Evolutionary conservation across 2,329 filamentous ascomycete species (phyloP), one percentile per base, ranked within the genome.

Genomic region (Mycosphaerella arachidis): DNA sequence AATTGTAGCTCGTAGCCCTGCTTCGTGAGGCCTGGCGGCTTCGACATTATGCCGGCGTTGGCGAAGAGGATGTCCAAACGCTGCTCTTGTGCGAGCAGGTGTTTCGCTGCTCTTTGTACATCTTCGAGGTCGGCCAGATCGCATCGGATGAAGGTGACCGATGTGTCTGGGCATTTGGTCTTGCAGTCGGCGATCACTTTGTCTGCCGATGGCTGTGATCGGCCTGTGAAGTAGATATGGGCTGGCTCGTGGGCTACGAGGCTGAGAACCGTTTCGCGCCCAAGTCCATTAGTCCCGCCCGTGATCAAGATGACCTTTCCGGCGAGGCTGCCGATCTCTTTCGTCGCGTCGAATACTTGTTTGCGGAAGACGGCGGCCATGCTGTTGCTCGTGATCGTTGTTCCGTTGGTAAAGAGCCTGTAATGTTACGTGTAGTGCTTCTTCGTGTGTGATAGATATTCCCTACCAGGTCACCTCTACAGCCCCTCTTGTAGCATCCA

Each of bases 151-250:
- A 72, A 72, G 37, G 74, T 73, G 57, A 83, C 75, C 53, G 78
- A 74, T 24, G 72, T 68, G 65, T 71, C 48, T 61, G 71, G 53
- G 20, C 69, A 60, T 29, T 73, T 66, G 24, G 69, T 64, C 1
- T 70, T 55, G 61, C 77, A 68, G 60, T 78, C 74, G 2, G 74
- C 71, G 16, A 78, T 70, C 46, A 84, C 78, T 8, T 77, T 74
- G 7, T 77, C 73, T 20, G 74, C 77, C 10, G 77, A 77, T 50
- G 77, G 73, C 50, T 82, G 79, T 2, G 81, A 67, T 45, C 71
- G 61, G 1, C 66, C 81, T 13, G 77, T 81, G 59, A 86, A 77
- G 72, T 81, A 85, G 61, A 86, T 80, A 58, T 82, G 78, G 0
- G 74, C 72, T 1, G 83, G 82, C 7, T 74, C 69, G 67, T 84